A percentile compares a stretch with the other conserved stretches of the same genome.
Evolutionary conservation across 768 basidiomycete genomes (phyloP).

Genomic region (Mrakia frigida): DNA sequence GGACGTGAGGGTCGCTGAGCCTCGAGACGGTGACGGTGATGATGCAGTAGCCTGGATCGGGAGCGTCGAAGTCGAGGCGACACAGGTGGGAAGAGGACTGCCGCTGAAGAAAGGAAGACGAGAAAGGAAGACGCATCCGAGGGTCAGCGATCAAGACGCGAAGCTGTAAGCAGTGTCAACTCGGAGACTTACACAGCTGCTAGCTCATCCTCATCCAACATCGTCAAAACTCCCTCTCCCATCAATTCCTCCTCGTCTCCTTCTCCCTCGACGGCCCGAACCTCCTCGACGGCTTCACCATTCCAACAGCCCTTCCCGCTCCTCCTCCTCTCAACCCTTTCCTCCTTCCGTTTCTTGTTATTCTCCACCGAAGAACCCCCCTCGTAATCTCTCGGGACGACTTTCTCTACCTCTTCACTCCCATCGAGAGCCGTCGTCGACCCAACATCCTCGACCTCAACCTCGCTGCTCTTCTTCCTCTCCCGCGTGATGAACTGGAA

Average conservation of each 20-base stretch:
- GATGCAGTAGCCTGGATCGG: not conserved
- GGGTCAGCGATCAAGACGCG: not conserved
- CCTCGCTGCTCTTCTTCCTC: not conserved
- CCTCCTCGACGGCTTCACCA: conserved; percentile 5
- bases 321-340: not conserved
- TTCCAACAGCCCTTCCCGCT: not conserved
- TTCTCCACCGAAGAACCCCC: not conserved
- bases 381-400: not conserved
- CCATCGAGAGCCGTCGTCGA: not conserved
- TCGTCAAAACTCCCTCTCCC: not conserved
- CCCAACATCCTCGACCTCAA: not conserved
- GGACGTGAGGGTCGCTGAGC: not conserved
- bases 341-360: not conserved
- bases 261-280: not conserved
- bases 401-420: not conserved
- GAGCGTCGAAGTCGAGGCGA: not conserved
- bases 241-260: not conserved
- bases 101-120: not conserved
- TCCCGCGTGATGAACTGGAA: conserved; percentile 17
- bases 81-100: not conserved
- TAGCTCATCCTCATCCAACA: not conserved
- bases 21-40: not conserved
- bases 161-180: no score
- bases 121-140: not conserved
- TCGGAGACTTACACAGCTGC: not conserved